phyloP scores from a whole-genome alignment of 768 basidiomycete species.

The Auricularia sp. region DNA sequence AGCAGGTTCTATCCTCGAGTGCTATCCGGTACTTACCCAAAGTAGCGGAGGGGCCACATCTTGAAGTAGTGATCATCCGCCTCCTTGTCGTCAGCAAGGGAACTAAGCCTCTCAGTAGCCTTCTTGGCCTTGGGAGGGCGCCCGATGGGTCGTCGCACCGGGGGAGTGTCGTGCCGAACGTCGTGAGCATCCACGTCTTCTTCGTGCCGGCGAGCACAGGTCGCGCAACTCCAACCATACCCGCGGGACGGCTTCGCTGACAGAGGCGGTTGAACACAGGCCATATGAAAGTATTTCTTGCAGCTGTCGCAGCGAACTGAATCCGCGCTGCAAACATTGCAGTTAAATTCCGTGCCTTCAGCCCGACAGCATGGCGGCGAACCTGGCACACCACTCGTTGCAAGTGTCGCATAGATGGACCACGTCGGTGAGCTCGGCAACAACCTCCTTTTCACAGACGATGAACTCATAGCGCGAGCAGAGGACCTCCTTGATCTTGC shows the following conservation, averaged over 20 bases:
- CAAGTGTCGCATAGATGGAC: conserved; percentile 82
- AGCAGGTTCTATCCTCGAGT: conserved; percentile 4
- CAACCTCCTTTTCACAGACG: conserved; percentile 86
- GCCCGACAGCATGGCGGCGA: conserved; percentile 19
- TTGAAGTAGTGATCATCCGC: conserved; percentile 74
- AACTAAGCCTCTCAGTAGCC: conserved; percentile 43
- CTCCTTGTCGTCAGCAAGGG: conserved; percentile 48
- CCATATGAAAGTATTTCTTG: conserved; percentile 91
- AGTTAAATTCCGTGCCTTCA: not conserved
- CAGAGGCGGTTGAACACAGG: conserved; percentile 85
- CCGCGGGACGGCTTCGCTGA: conserved; percentile 87
- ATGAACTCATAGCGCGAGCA: conserved; percentile 86
- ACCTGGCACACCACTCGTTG: conserved; percentile 82
- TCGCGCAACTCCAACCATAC: conserved; percentile 95
- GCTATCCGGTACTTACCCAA: conserved; percentile 54
- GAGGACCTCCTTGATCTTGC: conserved; percentile 67
- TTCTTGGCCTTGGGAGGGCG: conserved; percentile 59
- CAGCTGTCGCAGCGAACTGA: conserved; percentile 86
- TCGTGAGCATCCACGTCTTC: conserved; percentile 74
- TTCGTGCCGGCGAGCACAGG: conserved; percentile 80
- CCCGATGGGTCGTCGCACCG: not conserved
- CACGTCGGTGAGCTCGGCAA: conserved; percentile 79
- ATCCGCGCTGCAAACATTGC: conserved; percentile 44
- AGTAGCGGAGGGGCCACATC: conserved; percentile 94
- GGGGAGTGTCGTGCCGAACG: conserved; percentile 46